Evolutionary conservation across 1,139 yeast species (phyloP), one percentile per base, ranked within the genome.

Genomic region (Lodderomyces theae): DNA sequence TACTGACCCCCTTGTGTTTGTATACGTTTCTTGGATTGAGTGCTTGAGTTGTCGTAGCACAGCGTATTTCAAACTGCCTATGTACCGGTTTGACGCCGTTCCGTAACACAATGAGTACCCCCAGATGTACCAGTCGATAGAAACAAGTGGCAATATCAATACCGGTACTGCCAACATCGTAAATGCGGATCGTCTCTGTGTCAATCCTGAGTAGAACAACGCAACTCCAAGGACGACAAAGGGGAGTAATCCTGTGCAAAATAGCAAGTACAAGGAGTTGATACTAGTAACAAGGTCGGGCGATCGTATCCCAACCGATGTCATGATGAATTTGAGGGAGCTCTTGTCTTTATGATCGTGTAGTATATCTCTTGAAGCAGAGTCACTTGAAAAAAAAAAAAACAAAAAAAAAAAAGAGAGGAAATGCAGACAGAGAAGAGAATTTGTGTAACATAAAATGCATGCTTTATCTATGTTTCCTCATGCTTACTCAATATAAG

Each of bases 71-170:
- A 79, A 58, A 39, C 64, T 61, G 6, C 85, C 85, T 16, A 79
- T 68, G 47, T 68, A 78, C 23, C 57, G 49, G 41, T 74, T 72
- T 2, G 56, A 43, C 3, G 79, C 58, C 9, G 66, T 58, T 1
- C 75, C 60, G 49, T 71, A 75, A 37, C 79, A 68, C 22, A 80
- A 57, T 0, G 84, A 72, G 49, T 77, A 79, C 2, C 86, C 79
- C 74, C 78, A 72, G n/a, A 76, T 63, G 46, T 66, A 73, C 80
- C 82, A 79, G 47, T 79, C 80, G 8, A 79, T 49, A 37, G 74
- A 55, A 2, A 76, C 59, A 10, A 76, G 53, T 0, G 79, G 69
- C 1, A 62, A 45, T 9, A 75, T 53, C 12, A 78, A 42, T 7
- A 74, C 44, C 1, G 82, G 80, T 30, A 76, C 57, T 1, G 80